Conservation (phyloP, 73 alveolate genomes). For the Chromera velia region DNA sequence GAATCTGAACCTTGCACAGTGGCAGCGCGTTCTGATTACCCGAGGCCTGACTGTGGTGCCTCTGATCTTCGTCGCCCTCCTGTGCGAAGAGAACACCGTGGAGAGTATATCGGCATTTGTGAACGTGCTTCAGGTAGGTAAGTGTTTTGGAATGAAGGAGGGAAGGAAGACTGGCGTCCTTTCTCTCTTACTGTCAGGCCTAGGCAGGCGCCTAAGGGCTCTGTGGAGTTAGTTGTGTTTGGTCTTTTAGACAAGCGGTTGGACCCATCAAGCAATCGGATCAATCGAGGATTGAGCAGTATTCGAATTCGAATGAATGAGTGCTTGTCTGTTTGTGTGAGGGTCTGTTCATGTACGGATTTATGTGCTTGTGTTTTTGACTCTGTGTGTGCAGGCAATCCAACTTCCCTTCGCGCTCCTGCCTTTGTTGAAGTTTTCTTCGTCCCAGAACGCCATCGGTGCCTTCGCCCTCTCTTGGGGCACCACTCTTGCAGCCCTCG, state of each 20-base stretch:
- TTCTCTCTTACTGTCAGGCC: too few species aligned
- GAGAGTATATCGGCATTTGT: too few species aligned
- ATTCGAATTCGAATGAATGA: neutral
- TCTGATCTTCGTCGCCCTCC: conserved; percentile 53
- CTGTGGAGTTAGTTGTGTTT: too few species aligned
- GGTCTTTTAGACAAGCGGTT: too few species aligned
- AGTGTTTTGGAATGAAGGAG: too few species aligned
- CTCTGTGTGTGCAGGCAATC: conserved; percentile 24
- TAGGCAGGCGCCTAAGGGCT: too few species aligned
- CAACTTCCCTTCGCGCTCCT: conserved; percentile 64
- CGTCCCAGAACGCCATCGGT: conserved; percentile 50
- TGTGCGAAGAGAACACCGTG: too few species aligned
- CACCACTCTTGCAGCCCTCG: neutral
- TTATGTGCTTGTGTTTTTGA: neutral
- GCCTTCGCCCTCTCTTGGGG: conserved; percentile 27
- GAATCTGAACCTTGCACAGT: conserved; percentile 45
- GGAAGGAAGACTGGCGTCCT: too few species aligned
- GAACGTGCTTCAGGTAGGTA: too few species aligned
- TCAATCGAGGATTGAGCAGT: too few species aligned
- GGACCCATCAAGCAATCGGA: too few species aligned
- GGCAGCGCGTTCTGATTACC: conserved; percentile 57
- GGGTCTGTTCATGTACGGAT: neutral
- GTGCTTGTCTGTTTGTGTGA: neutral
- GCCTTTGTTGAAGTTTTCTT: conserved; percentile 59
- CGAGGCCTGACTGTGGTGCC: conserved; percentile 63